Percentiles rank a stretch among this genome's conserved stretches.
These are phyloP conservation scores for Dendrothele bispora DNA, from an alignment of 768 basidiomycete genomes.

Conservation along the genomic window DNA sequence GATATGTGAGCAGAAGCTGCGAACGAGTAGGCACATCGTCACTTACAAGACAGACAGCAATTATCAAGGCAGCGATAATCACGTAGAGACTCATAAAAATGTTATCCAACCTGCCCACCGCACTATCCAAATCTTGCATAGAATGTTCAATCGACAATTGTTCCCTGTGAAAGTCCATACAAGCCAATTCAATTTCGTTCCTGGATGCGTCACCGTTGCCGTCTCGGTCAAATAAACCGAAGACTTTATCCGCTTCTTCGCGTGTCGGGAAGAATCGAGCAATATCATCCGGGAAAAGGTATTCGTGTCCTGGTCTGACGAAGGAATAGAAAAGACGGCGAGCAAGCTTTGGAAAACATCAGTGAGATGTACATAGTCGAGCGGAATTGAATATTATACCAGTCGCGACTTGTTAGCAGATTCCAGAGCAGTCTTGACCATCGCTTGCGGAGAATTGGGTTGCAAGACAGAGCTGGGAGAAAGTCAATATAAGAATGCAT, in stretches of 20 bases:
- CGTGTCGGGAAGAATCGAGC: constrained; percentile 62
- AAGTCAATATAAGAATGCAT: constrained; percentile 1
- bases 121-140: constrained; percentile 89
- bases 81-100: constrained; percentile 83
- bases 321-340: constrained; percentile 88
- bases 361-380: constrained; percentile 4
- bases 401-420: constrained; percentile 79
- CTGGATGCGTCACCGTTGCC: constrained; percentile 69
- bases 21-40: constrained; percentile 10
- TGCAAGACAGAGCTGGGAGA: constrained; percentile 68
- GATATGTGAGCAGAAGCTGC: constrained; percentile 4
- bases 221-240: constrained; percentile 69
- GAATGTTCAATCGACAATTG: constrained; percentile 80
- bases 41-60: constrained; percentile 77
- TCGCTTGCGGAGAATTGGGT: constrained; percentile 82
- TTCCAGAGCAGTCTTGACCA: constrained; percentile 76
- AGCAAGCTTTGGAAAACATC: constrained; percentile 55
- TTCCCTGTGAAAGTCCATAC: constrained; percentile 83
- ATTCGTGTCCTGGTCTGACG: constrained; percentile 56
- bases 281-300: constrained; percentile 68
- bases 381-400: constrained; percentile 30
- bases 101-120: constrained; percentile 82
- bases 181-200: constrained; percentile 76
- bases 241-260: constrained; percentile 70
- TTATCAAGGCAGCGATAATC: constrained; percentile 70